phyloP scores from a whole-genome alignment of 441 rosid species.

The Geranium incanum region DNA sequence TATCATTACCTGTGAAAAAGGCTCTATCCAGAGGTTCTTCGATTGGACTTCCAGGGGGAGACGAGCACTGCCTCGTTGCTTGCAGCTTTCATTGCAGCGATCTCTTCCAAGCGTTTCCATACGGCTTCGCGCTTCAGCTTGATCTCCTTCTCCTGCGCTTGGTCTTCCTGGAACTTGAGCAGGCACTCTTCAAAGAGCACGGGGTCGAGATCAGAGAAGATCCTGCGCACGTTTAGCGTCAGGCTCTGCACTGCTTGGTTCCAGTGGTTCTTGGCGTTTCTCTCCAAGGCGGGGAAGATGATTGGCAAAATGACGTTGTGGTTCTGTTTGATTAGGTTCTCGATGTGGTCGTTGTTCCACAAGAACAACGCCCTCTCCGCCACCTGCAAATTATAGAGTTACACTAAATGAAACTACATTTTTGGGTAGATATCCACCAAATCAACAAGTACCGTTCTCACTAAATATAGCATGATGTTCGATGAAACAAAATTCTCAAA shows the following conservation, averaged over 20 bases:
- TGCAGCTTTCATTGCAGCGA: conserved; percentile 58
- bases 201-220: conserved; percentile 60
- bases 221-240: conserved; percentile 75
- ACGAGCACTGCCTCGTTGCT: conserved; percentile 46
- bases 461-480: background rate
- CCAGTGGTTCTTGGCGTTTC: conserved; percentile 73
- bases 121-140: conserved; percentile 49
- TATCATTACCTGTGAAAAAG: conserved; percentile 3
- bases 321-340: conserved; percentile 69
- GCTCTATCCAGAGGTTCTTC: conserved; percentile 34
- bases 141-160: conserved; percentile 44
- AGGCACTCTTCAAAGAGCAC: conserved; percentile 72
- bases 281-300: conserved; percentile 73
- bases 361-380: conserved; percentile 85
- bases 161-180: conserved; percentile 56
- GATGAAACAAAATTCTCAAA: background rate
- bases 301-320: conserved; percentile 66
- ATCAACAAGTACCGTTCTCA: background rate
- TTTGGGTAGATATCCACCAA: background rate
- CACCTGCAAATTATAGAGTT: conserved; percentile 36
- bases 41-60: conserved; percentile 25
- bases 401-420: background rate
- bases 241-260: conserved; percentile 78
- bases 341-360: conserved; percentile 90
- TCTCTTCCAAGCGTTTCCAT: conserved; percentile 75